Evolutionary conservation across 352 stramenopile species (phyloP).

Genomic region (Pythium plurisporium): DNA sequence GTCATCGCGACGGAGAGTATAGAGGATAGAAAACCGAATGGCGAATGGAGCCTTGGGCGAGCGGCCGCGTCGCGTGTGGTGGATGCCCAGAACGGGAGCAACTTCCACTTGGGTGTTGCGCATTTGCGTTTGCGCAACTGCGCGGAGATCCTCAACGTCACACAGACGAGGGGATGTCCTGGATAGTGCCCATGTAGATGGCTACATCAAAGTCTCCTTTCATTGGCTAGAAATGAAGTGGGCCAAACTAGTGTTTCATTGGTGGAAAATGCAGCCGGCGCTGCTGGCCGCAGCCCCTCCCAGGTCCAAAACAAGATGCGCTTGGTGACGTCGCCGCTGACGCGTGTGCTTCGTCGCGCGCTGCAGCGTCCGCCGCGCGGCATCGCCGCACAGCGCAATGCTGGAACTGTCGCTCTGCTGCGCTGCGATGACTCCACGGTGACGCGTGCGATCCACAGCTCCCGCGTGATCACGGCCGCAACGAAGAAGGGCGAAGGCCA

Average conservation of each 20-base stretch:
- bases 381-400: too few species aligned
- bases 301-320: background rate
- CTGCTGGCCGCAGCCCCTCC: constrained; percentile 4
- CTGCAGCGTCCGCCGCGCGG: constrained; percentile 1
- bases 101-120: constrained; percentile 24
- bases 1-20: too few species aligned
- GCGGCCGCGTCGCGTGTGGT: background rate
- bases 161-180: background rate
- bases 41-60: background rate
- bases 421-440: background rate
- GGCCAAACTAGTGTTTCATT: constrained; percentile 1
- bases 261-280: background rate
- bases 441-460: constrained; percentile 4
- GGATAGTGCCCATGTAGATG: constrained; percentile 1
- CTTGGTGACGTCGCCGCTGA: background rate
- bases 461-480: constrained; percentile 11
- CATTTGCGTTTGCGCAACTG: constrained; percentile 22
- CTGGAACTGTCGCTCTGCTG: background rate
- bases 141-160: background rate
- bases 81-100: background rate
- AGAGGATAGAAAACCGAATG: too few species aligned
- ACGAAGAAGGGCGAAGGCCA: constrained; percentile 34
- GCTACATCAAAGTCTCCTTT: background rate
- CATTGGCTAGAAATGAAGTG: constrained; percentile 1
- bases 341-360: constrained; percentile 4